Evolutionary conservation across 208 protist genomes (phyloP).

Genomic region (Leishmania braziliensis): DNA sequence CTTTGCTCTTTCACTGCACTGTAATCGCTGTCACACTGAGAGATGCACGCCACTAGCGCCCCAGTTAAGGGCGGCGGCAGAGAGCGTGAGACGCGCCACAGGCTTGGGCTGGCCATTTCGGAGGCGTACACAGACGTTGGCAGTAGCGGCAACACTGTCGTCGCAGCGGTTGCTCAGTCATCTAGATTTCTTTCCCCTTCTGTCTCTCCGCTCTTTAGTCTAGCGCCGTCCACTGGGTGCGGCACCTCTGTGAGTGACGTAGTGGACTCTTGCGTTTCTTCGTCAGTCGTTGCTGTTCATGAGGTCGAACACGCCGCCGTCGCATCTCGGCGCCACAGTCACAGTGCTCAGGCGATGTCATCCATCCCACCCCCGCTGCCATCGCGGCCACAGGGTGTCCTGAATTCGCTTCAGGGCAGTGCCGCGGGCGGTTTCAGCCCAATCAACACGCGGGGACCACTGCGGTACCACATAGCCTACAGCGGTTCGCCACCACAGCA

Average conservation of each 20-base stretch:
- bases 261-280: background rate
- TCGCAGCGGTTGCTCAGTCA: background rate
- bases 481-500: slow-evolving; percentile 1
- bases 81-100: background rate
- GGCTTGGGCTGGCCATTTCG: background rate
- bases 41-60: background rate
- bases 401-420: background rate
- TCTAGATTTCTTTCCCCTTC: background rate
- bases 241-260: background rate
- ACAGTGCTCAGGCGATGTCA: background rate
- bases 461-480: background rate
- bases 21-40: background rate
- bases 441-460: background rate
- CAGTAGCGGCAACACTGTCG: background rate
- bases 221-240: background rate
- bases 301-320: background rate
- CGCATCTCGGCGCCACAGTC: background rate
- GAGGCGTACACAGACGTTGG: background rate
- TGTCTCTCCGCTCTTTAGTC: slow-evolving; percentile 1
- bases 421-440: background rate
- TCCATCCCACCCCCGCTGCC: background rate
- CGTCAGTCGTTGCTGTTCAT: background rate
- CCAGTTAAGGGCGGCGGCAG: background rate
- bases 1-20: background rate
- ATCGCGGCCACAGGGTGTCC: background rate